Evolutionary conservation across 345 rosid species (phyloP).

Genomic region (Carallia pectinifolia): DNA sequence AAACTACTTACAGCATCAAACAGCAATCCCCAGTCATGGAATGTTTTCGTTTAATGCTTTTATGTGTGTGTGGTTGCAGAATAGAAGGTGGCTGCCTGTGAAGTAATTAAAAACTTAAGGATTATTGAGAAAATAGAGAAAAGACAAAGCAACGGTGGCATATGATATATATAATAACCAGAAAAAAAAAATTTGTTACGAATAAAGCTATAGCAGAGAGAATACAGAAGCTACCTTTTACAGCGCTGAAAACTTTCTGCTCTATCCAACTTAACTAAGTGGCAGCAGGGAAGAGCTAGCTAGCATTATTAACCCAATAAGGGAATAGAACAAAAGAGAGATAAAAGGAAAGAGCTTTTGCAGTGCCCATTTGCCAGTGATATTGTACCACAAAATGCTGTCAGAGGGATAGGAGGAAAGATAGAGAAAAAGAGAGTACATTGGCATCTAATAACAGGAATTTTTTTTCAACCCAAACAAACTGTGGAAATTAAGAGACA

Average conservation of each 20-base stretch:
- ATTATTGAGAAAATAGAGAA: slow-evolving; percentile 21
- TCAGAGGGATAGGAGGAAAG: slow-evolving; percentile 25
- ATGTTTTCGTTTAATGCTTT: too few relatives aligned
- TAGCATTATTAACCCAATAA: slow-evolving; percentile 37
- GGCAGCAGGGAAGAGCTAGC: slow-evolving; percentile 28
- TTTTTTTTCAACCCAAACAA: slow-evolving; percentile 24
- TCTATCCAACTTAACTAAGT: slow-evolving; percentile 40
- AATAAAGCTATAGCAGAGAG: slow-evolving; percentile 20
- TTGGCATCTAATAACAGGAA: too few relatives aligned
- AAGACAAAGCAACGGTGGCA: slow-evolving; percentile 8
- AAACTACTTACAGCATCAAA: too few relatives aligned
- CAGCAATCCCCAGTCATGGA: too few relatives aligned
- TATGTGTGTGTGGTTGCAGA: too few relatives aligned
- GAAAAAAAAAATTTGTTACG: neutral
- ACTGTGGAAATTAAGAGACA: slow-evolving; percentile 25
- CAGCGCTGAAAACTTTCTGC: slow-evolving; percentile 43
- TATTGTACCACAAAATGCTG: slow-evolving; percentile 6
- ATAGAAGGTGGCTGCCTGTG: slow-evolving; percentile 18
- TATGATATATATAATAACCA: slow-evolving; percentile 2
- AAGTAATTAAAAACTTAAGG: slow-evolving; percentile 11
- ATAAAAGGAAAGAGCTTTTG: slow-evolving; percentile 10
- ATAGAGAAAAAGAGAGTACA: slow-evolving; percentile 14
- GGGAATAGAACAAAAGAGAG: slow-evolving; percentile 30
- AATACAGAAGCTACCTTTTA: slow-evolving; percentile 52
- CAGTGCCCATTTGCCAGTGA: slow-evolving; percentile 24